These are phyloP conservation scores for Alternaria sp. DNA, from an alignment of 2,329 filamentous ascomycete genomes.

Conservation along the genomic window DNA sequence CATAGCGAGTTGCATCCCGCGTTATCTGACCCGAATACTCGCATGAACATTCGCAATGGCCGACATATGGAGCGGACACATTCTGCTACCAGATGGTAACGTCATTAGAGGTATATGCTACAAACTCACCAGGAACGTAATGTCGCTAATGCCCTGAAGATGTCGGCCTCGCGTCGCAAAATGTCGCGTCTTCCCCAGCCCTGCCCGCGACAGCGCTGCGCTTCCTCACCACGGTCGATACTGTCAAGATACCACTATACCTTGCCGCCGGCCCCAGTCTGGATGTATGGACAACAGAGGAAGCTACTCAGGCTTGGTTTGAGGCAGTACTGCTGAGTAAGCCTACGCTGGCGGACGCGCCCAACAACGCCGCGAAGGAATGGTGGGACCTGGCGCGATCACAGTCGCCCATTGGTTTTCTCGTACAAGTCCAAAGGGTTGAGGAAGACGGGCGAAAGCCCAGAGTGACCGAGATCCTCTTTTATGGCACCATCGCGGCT, in stretches of 20 bases:
- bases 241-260: constrained; percentile 49
- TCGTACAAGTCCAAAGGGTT: constrained; percentile 39
- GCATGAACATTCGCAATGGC: constrained; percentile 26
- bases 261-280: constrained; percentile 47
- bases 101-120: constrained; percentile 36
- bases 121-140: no score
- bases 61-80: constrained; percentile 45
- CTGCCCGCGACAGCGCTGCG: constrained; percentile 29
- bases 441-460: constrained; percentile 8
- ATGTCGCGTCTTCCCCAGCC: constrained; percentile 20
- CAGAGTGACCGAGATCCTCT: constrained; percentile 53
- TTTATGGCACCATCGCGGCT: constrained; percentile 50
- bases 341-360: constrained; percentile 3
- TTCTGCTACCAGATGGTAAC: constrained; percentile 36
- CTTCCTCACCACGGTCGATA: constrained; percentile 51
- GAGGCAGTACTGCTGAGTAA: constrained; percentile 42
- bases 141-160: constrained; percentile 25
- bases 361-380: constrained; percentile 8
- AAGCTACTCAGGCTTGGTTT: constrained; percentile 51
- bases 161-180: constrained; percentile 35
- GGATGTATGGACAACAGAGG: constrained; percentile 46
- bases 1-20: constrained; percentile 6
- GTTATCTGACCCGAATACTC: neutral
- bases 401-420: constrained; percentile 51
- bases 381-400: constrained; percentile 49